Evolutionary conservation across 2,329 filamentous ascomycete species (phyloP).

Genomic region (Phyllosticta citribraziliensis): DNA sequence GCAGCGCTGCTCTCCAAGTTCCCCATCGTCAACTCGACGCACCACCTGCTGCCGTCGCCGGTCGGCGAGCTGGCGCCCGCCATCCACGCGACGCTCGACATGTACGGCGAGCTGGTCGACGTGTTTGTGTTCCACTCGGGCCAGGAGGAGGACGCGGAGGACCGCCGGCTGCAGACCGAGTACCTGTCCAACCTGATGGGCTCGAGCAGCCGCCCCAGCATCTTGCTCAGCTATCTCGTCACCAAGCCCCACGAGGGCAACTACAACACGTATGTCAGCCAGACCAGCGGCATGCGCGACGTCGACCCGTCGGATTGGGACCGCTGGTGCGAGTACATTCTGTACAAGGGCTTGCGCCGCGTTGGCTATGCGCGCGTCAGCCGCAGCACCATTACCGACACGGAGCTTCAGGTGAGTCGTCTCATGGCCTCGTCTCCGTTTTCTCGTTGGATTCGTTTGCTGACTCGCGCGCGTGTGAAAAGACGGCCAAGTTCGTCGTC

Average conservation of each 20-base stretch:
- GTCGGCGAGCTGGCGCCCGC: slow-evolving; percentile 92
- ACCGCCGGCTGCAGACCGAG: slow-evolving; percentile 73
- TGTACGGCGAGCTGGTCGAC: slow-evolving; percentile 82
- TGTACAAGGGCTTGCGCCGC: slow-evolving; percentile 81
- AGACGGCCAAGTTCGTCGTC: slow-evolving; percentile 85
- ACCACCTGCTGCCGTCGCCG: slow-evolving; percentile 86
- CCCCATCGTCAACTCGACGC: slow-evolving; percentile 92
- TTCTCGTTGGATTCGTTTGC: background rate
- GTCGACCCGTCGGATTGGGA: slow-evolving; percentile 92
- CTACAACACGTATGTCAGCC: slow-evolving; percentile 90
- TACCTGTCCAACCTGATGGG: slow-evolving; percentile 88
- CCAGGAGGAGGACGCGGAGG: slow-evolving; percentile 92
- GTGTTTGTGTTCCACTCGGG: slow-evolving; percentile 98
- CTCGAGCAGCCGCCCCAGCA: slow-evolving; percentile 64
- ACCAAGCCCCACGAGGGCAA: slow-evolving; percentile 85
- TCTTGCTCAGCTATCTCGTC: slow-evolving; percentile 86
- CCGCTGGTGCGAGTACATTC: slow-evolving; percentile 96
- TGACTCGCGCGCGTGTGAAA: too few relatives aligned
- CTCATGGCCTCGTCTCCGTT: background rate
- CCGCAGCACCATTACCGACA: slow-evolving; percentile 88
- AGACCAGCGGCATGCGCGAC: slow-evolving; percentile 83
- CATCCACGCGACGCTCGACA: slow-evolving; percentile 91
- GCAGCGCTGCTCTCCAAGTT: slow-evolving; percentile 90
- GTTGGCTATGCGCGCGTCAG: slow-evolving; percentile 85
- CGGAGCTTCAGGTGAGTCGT: slow-evolving; percentile 78